Percentiles rank a stretch among this genome's conserved stretches.
Conservation (phyloP, 140 eudicot species). For the Flaveria floridana region DNA sequence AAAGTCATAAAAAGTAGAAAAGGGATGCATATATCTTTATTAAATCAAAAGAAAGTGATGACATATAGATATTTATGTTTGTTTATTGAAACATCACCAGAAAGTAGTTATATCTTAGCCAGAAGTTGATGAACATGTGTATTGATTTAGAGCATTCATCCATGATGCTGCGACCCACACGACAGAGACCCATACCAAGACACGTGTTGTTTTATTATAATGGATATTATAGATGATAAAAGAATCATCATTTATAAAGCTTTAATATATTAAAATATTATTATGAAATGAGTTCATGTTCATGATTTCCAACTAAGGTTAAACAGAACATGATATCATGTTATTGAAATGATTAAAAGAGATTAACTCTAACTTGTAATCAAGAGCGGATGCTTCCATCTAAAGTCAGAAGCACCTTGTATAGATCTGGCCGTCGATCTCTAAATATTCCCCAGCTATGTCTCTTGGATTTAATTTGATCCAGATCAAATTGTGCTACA, state of each 20-base stretch:
- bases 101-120: slow-evolving; percentile 27
- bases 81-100: slow-evolving; percentile 10
- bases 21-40: slow-evolving; percentile 7
- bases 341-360: slow-evolving; percentile 14
- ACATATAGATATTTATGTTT: slow-evolving; percentile 15
- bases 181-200: slow-evolving; percentile 25
- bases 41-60: slow-evolving; percentile 12
- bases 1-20: background rate
- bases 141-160: slow-evolving; percentile 24
- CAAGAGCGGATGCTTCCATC: slow-evolving; percentile 71
- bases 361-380: slow-evolving; percentile 31
- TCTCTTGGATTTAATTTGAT: slow-evolving; percentile 73
- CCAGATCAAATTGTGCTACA: slow-evolving; percentile 76
- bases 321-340: slow-evolving; percentile 15
- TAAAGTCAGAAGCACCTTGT: slow-evolving; percentile 89
- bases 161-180: slow-evolving; percentile 24
- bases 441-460: slow-evolving; percentile 94
- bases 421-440: slow-evolving; percentile 93
- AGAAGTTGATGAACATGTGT: slow-evolving; percentile 25
- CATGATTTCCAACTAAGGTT: slow-evolving; percentile 27
- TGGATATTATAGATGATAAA: slow-evolving; percentile 1
- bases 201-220: slow-evolving; percentile 11
- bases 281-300: slow-evolving; percentile 30
- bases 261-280: slow-evolving; percentile 11
- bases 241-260: slow-evolving; percentile 9